Base-by-base conservation (phyloP, 2,329 filamentous ascomycete genomes). In the Neonectria faginata region DNA sequence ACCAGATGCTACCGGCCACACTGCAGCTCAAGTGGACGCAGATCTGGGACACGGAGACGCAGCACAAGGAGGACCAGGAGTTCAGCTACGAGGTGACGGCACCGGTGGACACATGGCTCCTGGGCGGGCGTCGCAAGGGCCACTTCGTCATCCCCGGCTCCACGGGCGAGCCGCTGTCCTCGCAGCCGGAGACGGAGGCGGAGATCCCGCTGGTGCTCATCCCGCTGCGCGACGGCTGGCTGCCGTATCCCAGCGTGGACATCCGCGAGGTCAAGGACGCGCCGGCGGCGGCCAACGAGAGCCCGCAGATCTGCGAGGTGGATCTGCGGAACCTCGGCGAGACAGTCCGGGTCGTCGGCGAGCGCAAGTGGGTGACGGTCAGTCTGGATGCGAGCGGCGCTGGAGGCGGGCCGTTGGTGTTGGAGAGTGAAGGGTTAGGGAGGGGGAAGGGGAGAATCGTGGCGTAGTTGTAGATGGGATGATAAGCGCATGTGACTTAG, bases 31-130 rank as follows among this genome's bases (percentile, higher is more conserved):
- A 84, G 66, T 91, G 88, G 86, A 90, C 88, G 10, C 84, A 88
- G 29, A 77, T 82, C 2, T 91, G 89, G 89, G 86, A 90, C 68
- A 87, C 84, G 0, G 76, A 79, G 0, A 76, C 79, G 14, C 62
- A 77, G 2, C 66, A 75, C 10, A 68, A 75, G 16, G 81, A 82
- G 0, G 84, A 88, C 22, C 82, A 94, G 1, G 89, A 94, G 67
- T 97, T 97, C 74, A 89, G 90, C 69, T 97, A 96, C 78, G 94
- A 97, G 70, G 84, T 98, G 22, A 88, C 89, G 14, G 90, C 91
- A 1, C 88, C 89, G 16, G 81, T 86, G 2, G 93, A 95, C 42
- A 85, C 88, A 0, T 98, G 95, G 95, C 86, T 97, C 1, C 82
- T 98, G 3, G 94, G 93, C 22, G 95, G 94, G 0, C 88, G 91